A percentile compares a stretch with the other conserved stretches of the same genome.
Evolutionary conservation across 148 eudicot genomes (phyloP).

Genomic region (Cornus suecica): DNA sequence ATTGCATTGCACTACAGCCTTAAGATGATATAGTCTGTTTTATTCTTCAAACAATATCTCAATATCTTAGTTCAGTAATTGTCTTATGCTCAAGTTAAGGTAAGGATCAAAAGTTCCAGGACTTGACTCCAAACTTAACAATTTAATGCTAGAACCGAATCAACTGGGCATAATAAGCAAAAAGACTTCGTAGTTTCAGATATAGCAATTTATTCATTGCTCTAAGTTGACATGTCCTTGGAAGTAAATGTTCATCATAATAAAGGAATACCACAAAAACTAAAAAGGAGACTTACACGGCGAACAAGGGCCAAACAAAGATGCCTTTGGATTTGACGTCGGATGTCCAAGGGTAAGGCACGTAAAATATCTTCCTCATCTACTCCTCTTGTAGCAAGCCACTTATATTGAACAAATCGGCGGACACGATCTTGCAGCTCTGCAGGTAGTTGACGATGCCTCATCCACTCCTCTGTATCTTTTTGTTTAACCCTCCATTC

Average conservation of each 20-base stretch:
- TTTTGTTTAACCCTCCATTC: constrained; percentile 79
- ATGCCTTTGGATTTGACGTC: constrained; percentile 88
- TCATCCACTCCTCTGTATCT: constrained; percentile 96
- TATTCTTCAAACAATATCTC: neutral
- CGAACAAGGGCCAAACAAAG: constrained; percentile 90
- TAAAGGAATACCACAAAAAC: constrained; percentile 15
- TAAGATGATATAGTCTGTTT: neutral
- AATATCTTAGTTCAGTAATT: neutral
- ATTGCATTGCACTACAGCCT: neutral
- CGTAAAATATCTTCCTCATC: constrained; percentile 77
- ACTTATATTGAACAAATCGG: constrained; percentile 82
- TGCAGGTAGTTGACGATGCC: constrained; percentile 79
- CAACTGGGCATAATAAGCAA: neutral
- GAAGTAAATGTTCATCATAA: neutral
- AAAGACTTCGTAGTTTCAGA: neutral
- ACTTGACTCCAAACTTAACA: neutral
- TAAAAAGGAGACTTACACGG: constrained; percentile 51
- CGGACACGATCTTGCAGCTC: constrained; percentile 81
- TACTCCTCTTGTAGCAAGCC: constrained; percentile 96
- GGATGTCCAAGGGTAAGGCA: constrained; percentile 64
- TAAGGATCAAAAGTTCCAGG: neutral
- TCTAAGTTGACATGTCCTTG: neutral
- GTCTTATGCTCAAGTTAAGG: neutral
- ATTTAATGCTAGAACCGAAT: neutral
- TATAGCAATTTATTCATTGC: neutral